Base-by-base conservation (phyloP, 768 basidiomycete species). In the Phanerochaete carnosa region DNA sequence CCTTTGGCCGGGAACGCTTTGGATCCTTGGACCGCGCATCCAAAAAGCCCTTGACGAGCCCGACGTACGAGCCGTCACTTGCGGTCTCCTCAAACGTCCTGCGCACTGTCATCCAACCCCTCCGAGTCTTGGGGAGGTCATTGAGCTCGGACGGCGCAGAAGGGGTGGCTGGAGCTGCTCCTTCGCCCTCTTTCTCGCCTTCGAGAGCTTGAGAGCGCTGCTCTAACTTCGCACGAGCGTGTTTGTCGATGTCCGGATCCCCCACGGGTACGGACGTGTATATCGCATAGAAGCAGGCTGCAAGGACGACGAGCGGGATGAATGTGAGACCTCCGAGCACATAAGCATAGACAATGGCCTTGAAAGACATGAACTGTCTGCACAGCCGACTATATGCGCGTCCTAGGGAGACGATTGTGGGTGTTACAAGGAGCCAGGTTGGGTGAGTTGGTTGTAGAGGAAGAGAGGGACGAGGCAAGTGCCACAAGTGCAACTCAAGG, bases 261-360 rank as follows among this genome's bases (percentile, higher is more conserved):
- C 80, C 83, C 28, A 90, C 82, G n/a, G 94, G 93, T 11, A 89
- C 82, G 39, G 93, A 90, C n/a, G 92, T 92, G 79, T 95, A 94
- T 62, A 89, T 72, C 62, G 87, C 78, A 70, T 81, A 81, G 70
- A 82, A 84, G 66, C 94, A 64, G 65, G 82, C 61, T 25, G 72
- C 75, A 64, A 82, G 75, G 67, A 93, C 64, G 65, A 90, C 70
- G 49, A 97, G 81, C 22, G 95, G 95, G 58, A 97, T 77, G 73
- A 96, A 90, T 2, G 95, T 96, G 63, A 97, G 62, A 46, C 94
- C 95, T 57, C 95, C 95, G 46, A 97, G 78, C 61, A 97, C 75
- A 74, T 97, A 97, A 33, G 90, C 90, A 70, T 95, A 87, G 63
- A 93, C 66, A 54, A 94, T 74, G 2, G 88, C 83, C 69, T 81